Base-by-base conservation (phyloP, 2,329 filamentous ascomycete genomes). In the Ophiostoma sp. region DNA sequence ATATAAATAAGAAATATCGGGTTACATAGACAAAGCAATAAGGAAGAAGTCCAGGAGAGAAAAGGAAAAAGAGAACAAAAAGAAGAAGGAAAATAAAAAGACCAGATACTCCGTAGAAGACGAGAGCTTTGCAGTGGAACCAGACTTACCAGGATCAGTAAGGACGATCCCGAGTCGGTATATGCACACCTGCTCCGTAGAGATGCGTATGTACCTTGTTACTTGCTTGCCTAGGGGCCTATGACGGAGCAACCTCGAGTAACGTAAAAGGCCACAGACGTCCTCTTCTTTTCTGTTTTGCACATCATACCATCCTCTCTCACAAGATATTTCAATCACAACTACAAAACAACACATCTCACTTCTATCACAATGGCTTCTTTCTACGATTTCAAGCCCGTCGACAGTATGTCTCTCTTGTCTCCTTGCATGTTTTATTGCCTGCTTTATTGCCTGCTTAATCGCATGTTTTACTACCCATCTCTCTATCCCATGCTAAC, bases 321-420 rank as follows among this genome's bases (percentile, higher is more conserved):
- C 20, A 23, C 20, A 35, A 36, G n/a, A 6, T 27, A 23, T 62
- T n/a, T 15, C 57, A 17, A 62, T 2, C 57, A 3, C 68, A 27
- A 33, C 15, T 33, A 41, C 27, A 33, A 20, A 52, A 13, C 41
- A 35, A 13, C 5, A 31, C 15, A 11, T 60, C 11, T 33, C 20
- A n/a, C 36, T 23, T 68, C 75, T 71, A 73, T 74, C 77, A 79
- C 76, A 74, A 92, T 91, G 89, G 81, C 89, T 36, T 89, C 79
- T 70, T 92, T 96, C 79, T 95, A 90, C 84, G 90, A 94, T 79
- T 96, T 96, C 81, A 92, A 89, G 83, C 89, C 91, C 74, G 86
- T 90, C 75, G 89, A 94, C 81, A 93, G 90, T 93, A 66, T 31
- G 48, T 70, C 62, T 10, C 10, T 23, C 35, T n/a, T 8, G 39